A percentile compares a stretch with the other conserved stretches of the same genome.
These are phyloP conservation scores for Allomyces macrogynus DNA, from an alignment of 192 early-diverging fungal genomes.

Conservation along the genomic window DNA sequence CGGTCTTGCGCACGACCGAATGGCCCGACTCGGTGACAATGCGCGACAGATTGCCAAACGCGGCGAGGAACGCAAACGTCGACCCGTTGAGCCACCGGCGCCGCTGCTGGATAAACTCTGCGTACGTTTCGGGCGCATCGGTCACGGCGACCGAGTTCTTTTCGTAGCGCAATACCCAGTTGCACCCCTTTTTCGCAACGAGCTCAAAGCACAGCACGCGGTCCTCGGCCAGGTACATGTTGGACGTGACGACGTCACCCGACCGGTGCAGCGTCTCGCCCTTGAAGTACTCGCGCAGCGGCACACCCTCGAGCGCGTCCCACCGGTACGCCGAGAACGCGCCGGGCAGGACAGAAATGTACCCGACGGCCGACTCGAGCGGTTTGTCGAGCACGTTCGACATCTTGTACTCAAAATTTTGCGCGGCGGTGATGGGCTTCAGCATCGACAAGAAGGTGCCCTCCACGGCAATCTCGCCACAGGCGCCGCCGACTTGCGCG, in stretches of 20 bases:
- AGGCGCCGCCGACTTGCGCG: constrained; percentile 37
- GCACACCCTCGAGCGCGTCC: constrained; percentile 38
- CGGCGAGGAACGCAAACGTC: constrained; percentile 55
- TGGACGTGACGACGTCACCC: constrained; percentile 48
- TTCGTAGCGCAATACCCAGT: constrained; percentile 58
- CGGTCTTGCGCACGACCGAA: constrained; percentile 40
- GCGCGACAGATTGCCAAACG: constrained; percentile 28
- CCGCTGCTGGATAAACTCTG: constrained; percentile 61
- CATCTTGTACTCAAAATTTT: constrained; percentile 57
- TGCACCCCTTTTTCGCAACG: constrained; percentile 41
- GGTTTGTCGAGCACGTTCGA: constrained; percentile 46
- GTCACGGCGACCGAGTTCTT: constrained; percentile 52
- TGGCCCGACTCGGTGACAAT: constrained; percentile 45
- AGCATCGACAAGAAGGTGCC: constrained; percentile 22
- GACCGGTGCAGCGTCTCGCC: constrained; percentile 34
- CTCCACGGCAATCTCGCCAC: constrained; percentile 44
- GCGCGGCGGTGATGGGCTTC: constrained; percentile 37
- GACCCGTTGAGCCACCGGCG: constrained; percentile 64
- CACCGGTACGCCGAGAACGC: constrained; percentile 74
- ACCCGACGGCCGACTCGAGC: constrained; percentile 66
- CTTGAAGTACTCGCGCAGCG: constrained; percentile 57
- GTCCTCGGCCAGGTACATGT: constrained; percentile 72
- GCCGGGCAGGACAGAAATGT: constrained; percentile 67
- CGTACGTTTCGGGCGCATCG: constrained; percentile 51
- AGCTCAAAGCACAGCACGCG: constrained; percentile 71